Percentiles rank a stretch among this genome's conserved stretches.
Conservation (phyloP, 805 yeast species). For the Nakazawaea populi region DNA sequence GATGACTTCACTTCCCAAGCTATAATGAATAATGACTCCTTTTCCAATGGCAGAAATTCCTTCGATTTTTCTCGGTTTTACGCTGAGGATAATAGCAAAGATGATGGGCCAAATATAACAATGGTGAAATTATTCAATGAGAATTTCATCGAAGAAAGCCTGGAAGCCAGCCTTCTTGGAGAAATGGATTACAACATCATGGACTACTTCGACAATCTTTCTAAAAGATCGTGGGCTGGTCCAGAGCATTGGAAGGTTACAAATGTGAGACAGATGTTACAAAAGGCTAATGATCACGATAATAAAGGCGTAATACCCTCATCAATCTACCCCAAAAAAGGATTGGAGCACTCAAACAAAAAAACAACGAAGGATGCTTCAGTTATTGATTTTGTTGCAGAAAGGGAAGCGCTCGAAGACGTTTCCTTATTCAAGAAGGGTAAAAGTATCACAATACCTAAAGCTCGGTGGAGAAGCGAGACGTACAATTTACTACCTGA, state of each 20-base stretch:
- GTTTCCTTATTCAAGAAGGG: slow-evolving; percentile 21
- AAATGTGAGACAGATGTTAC: slow-evolving; percentile 37
- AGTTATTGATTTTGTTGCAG: slow-evolving; percentile 22
- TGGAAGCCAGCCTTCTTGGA: slow-evolving; percentile 15
- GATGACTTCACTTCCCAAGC: not conserved
- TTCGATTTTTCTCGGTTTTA: slow-evolving; percentile 26
- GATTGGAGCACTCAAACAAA: slow-evolving; percentile 3
- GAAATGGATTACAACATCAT: slow-evolving; percentile 37
- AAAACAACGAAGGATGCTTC: slow-evolving; percentile 23
- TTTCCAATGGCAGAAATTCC: not conserved
- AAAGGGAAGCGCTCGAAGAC: slow-evolving; percentile 17
- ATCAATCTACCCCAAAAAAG: no score
- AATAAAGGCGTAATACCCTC: not conserved
- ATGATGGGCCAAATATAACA: slow-evolving; percentile 24
- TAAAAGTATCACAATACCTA: slow-evolving; percentile 19
- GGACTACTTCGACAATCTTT: slow-evolving; percentile 74
- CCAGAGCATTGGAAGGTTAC: slow-evolving; percentile 89
- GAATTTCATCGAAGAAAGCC: slow-evolving; percentile 15
- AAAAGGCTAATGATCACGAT: slow-evolving; percentile 11
- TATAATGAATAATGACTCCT: not conserved
- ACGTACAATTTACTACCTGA: slow-evolving; percentile 35
- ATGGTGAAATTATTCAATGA: slow-evolving; percentile 28
- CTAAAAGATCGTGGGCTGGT: slow-evolving; percentile 80
- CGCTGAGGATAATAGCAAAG: slow-evolving; percentile 22
- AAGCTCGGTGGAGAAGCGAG: slow-evolving; percentile 13